A percentile compares a stretch with the other conserved stretches of the same genome.
Conservation (phyloP, 2,329 filamentous ascomycete species). For the Rosellinia necatrix region DNA sequence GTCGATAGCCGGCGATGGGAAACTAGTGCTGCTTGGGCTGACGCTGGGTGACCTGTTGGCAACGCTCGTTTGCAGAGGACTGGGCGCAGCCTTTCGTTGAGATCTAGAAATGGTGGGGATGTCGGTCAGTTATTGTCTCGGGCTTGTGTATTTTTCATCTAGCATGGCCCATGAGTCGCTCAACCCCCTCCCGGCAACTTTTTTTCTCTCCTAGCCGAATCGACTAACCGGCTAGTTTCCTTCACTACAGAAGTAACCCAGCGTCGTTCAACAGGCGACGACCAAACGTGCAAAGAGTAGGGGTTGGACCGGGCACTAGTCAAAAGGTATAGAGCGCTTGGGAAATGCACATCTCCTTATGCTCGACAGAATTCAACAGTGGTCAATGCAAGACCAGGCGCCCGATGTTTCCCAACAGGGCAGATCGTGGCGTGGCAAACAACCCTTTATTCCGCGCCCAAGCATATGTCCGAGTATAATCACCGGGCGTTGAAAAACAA, state of each 20-base stretch:
- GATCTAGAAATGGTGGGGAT: slow-evolving; percentile 48
- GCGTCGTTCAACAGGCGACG: slow-evolving; percentile 23
- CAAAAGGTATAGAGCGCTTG: slow-evolving; percentile 1
- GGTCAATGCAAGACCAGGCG: slow-evolving; percentile 14
- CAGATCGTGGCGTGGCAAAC: background rate
- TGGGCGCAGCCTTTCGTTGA: slow-evolving; percentile 53
- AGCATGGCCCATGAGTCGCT: slow-evolving; percentile 14
- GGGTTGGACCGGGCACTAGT: slow-evolving; percentile 12
- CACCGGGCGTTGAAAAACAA: background rate
- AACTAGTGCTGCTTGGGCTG: slow-evolving; percentile 46
- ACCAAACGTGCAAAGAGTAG: slow-evolving; percentile 9
- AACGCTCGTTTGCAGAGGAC: slow-evolving; percentile 53
- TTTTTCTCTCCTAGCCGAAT: background rate
- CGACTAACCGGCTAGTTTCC: background rate
- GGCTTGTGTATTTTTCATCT: slow-evolving; percentile 23
- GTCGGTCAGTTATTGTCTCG: slow-evolving; percentile 38
- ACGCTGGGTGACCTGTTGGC: slow-evolving; percentile 47
- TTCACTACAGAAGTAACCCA: slow-evolving; percentile 17
- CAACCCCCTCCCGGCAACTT: too few relatives aligned
- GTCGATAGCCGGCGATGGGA: slow-evolving; percentile 39
- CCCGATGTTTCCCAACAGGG: slow-evolving; percentile 5
- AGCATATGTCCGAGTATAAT: slow-evolving; percentile 1
- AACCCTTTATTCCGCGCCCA: slow-evolving; percentile 2
- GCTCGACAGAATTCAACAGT: slow-evolving; percentile 9
- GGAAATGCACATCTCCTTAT: slow-evolving; percentile 4